Base-by-base conservation (phyloP, 1,139 yeast genomes). In the Magnusiomyces magnusii region DNA sequence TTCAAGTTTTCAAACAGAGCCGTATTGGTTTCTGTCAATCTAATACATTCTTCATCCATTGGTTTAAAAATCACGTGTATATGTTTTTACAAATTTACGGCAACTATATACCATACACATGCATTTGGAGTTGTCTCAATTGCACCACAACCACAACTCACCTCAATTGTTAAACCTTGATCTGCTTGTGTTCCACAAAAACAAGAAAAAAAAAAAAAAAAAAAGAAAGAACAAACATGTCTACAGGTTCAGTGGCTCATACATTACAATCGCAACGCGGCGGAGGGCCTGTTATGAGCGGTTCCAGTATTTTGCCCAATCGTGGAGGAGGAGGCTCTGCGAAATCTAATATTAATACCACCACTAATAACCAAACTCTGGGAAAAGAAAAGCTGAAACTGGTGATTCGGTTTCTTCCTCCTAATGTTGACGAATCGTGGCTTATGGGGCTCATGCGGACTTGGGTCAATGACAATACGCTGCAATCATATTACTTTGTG, bases 351-450 rank as follows among this genome's bases (percentile, higher is more conserved):
- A 10, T 19, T 19, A 39, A 39, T 39, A 39, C 44, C 19, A n/a
- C 19, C 3, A 9, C 17, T 19, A 39, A 39, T 19, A 39, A 17
- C 44, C 17, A 39, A 39, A 9, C 24, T 47, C 21, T 28, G 2
- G 34, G 47, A 34, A 51, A 39, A 23, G 54, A 51, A 36, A 51
- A 51, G 31, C 31, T 51, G n/a, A 51, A 51, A 28, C 54, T 51
- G 13, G 54, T 51, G 3, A 39, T 51, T 39, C 54, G 54, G 7
- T 36, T 36, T 3, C 23, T 51, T 5, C 54, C 54, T 2, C 54
- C 54, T 2, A 27, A 51, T 51, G 36, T 51, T 36, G 54, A 51
- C 24, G 54, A 51, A 34, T 17, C 25, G 5, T 51, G 54, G 54
- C n/a, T 51, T 19, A 51, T 51, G 54, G 54, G 47, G 19, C 28